Evolutionary conservation across 106 monocot species (phyloP), one percentile per base, ranked within the genome.

Genomic region (Hemerocallis citrina): DNA sequence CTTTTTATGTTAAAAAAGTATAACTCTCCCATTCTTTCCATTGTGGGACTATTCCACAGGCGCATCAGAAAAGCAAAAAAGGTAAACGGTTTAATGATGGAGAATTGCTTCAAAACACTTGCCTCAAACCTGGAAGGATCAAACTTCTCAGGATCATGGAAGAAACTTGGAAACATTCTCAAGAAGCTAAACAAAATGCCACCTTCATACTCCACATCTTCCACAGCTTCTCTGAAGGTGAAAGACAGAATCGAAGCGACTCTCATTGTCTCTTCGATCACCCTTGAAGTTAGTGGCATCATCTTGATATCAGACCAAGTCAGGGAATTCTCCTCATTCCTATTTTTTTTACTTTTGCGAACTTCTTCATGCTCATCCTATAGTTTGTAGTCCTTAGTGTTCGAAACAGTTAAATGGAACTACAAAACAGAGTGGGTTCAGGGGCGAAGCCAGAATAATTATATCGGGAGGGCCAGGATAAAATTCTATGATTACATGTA

Each of bases 151-250:
- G 4, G 25, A 2, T 44, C 29, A 62, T 7, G 6, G 12, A 32
- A 12, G 15, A 8, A 30, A 4, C 14, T 49, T 38, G 23, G 45
- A 38, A 44, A 16, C 37, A n/a, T 12, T 2, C 15, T 5, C 20
- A 33, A 37, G 15, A 17, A 27, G 3, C 11, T n/a, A 49, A 31
- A 5, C 1, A 6, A 1, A 9, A 55, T 58, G 12, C 12, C 16
- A 89, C 94, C 95, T 79, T 90, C 73, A 61, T 84, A 95, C 51
- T 86, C 89, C 1, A 95, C 83, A 56, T 90, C 90, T 59, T 95
- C 76, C 68, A 86, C 89, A 28, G 89, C 90, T 63, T 95, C 95
- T 45, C 95, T 73, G 74, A 90, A 95, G 41, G 95, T 95, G 68
- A 95, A 95, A 7, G 89, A 81, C 7, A 95, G 68, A 61, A 95